A percentile compares a stretch with the other conserved stretches of the same genome.
Evolutionary conservation across 1,284 basidiomycete species (phyloP).

Genomic region (Cutaneotrichosporon dermatis): DNA sequence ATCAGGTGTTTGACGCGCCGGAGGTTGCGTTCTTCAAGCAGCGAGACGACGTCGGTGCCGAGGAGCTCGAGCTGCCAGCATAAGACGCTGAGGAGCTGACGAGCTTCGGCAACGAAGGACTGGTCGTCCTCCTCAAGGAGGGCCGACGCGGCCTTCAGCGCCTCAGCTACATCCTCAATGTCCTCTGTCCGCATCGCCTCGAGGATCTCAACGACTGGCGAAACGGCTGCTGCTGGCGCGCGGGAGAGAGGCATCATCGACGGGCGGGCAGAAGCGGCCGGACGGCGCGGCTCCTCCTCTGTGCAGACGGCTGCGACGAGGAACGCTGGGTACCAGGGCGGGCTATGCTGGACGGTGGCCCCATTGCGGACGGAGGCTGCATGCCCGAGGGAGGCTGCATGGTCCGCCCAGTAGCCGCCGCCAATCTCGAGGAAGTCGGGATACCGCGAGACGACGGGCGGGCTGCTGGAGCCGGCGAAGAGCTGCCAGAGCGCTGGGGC

Average conservation of each 20-base stretch:
- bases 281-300: conserved; percentile 2
- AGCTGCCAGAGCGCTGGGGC: not conserved
- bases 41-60: conserved; percentile 75
- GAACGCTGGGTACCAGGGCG: conserved; percentile 4
- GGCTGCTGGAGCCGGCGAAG: not conserved
- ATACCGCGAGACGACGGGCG: conserved; percentile 10
- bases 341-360: not conserved
- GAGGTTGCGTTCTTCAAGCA: conserved; percentile 71
- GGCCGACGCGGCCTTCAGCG: conserved; percentile 83
- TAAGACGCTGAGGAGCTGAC: conserved; percentile 75
- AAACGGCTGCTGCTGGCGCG: not conserved
- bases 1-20: conserved; percentile 87
- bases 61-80: conserved; percentile 53
- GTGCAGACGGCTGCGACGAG: not conserved
- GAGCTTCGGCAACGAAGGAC: conserved; percentile 47
- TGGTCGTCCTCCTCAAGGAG: conserved; percentile 70
- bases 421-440: not conserved
- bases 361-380: conserved; percentile 8
- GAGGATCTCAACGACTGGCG: conserved; percentile 21
- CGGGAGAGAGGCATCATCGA: conserved; percentile 28
- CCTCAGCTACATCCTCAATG: conserved; percentile 79
- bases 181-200: conserved; percentile 57
- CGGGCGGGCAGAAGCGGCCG: conserved; percentile 4
- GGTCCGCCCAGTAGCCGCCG: not conserved
- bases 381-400: conserved; percentile 1